Evolutionary conservation across 2,329 filamentous ascomycete genomes (phyloP), one percentile per base, ranked within the genome.

Genomic region (Bipolaris zeicola): DNA sequence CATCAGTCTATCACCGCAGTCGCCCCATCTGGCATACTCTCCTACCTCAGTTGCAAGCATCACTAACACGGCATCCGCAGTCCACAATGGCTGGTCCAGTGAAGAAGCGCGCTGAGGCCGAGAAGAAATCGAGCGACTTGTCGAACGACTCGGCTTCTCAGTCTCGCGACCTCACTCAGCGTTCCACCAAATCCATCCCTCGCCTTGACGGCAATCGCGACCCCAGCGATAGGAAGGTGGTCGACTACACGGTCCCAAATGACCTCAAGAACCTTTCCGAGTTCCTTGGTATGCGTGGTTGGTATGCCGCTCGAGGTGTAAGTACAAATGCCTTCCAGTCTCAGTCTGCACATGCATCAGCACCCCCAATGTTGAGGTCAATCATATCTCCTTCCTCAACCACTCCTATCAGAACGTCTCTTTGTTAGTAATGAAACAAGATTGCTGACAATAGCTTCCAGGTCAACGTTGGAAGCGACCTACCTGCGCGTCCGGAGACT

Each of bases 191-290:
- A 62, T 65, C 64, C 13, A 69, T 75, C 28, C 65, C 69, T 8
- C 68, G 64, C 50, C 59, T 70, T 14, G 74, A 77, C 59, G 74
- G 75, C 52, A 75, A 76, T 53, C 66, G 66, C 26, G 74, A 77
- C 49, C 71, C 72, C 3, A 54, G 38, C 7, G 16, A 52, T 3
- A 49, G 31, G 14, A 55, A 45, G 26, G 42, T 53, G 22, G 16
- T 58, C 20, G 68, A 74, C 5, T 75, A 74, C 61, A 65, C 64
- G 36, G 61, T 63, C 14, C 55, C 61, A 7, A 65, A 51, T 18
- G 68, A 71, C 31, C 62, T 75, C 44, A 75, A 73, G 67, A 76
- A 74, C 56, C 63, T 76, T 22, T 72, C 71, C 6, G 75, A 77
- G 41, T 69, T 71, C 36, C 62, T 76, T 22, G 73, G 74, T 42